These are phyloP conservation scores for Melastoma malabathricum DNA, from an alignment of 345 rosid species.

Conservation along the genomic window DNA sequence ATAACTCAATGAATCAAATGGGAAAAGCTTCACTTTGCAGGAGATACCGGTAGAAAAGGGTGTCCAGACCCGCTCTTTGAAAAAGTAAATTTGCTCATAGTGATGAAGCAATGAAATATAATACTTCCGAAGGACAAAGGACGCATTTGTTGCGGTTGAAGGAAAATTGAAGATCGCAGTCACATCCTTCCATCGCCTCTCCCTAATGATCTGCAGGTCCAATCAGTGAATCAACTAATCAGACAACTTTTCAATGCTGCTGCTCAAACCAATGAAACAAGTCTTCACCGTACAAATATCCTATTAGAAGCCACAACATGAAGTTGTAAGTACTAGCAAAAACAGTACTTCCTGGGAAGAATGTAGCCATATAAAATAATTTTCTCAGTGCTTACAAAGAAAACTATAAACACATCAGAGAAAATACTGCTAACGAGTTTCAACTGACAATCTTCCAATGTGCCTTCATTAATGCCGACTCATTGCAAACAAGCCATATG, in stretches of 20 bases:
- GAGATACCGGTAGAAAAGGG: slow-evolving; percentile 37
- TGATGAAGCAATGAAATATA: slow-evolving; percentile 66
- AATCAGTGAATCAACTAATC: slow-evolving; percentile 1
- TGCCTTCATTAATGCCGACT: no score
- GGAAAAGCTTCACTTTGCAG: background rate
- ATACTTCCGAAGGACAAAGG: slow-evolving; percentile 86
- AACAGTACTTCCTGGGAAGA: no score
- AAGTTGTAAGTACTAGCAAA: no score
- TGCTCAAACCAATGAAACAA: no score
- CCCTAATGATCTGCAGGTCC: slow-evolving; percentile 48
- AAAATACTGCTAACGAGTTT: no score
- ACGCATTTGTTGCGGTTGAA: slow-evolving; percentile 93
- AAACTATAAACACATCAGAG: no score
- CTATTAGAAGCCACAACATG: no score
- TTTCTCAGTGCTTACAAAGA: no score
- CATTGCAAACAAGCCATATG: no score
- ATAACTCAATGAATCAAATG: background rate
- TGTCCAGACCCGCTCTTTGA: slow-evolving; percentile 39
- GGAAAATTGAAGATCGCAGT: slow-evolving; percentile 94
- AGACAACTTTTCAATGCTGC: background rate
- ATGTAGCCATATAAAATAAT: no score
- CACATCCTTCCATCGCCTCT: slow-evolving; percentile 93
- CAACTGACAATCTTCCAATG: no score
- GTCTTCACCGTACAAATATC: no score
- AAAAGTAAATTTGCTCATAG: slow-evolving; percentile 71